Evolutionary conservation across 2,329 filamentous ascomycete genomes (phyloP).

Genomic region (Botrytis elliptica): DNA sequence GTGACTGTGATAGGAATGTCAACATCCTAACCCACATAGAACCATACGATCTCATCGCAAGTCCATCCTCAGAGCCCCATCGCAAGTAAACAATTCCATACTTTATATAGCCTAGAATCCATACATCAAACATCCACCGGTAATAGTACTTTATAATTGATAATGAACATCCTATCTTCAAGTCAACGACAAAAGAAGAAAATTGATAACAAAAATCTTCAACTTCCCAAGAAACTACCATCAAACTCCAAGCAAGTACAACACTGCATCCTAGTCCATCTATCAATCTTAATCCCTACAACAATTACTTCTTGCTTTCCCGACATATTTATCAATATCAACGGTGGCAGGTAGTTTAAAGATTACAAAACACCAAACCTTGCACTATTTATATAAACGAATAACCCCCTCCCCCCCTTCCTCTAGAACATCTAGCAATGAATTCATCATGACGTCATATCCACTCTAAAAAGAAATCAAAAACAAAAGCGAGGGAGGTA

Average conservation of each 20-base stretch:
- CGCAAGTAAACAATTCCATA: not conserved
- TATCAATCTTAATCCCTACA: fast-evolving
- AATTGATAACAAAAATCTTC: not conserved
- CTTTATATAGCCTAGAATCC: not conserved
- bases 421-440: not conserved
- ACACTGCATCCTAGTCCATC: no score
- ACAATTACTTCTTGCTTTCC: no score
- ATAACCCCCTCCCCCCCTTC: fast-evolving
- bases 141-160: fast-evolving
- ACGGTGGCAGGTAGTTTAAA: not conserved
- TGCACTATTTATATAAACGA: not conserved
- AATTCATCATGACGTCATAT: not conserved
- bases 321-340: no score
- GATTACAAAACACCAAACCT: not conserved
- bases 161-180: not conserved
- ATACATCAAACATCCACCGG: not conserved
- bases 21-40: not conserved
- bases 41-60: not conserved
- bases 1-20: fast-evolving
- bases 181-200: not conserved
- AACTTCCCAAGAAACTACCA: not conserved
- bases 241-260: not conserved
- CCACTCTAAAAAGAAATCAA: not conserved
- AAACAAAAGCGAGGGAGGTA: fast-evolving
- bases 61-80: not conserved